Evolutionary conservation across 2,329 filamentous ascomycete species (phyloP), one percentile per base, ranked within the genome.

Genomic region (Claviceps humidiphila): DNA sequence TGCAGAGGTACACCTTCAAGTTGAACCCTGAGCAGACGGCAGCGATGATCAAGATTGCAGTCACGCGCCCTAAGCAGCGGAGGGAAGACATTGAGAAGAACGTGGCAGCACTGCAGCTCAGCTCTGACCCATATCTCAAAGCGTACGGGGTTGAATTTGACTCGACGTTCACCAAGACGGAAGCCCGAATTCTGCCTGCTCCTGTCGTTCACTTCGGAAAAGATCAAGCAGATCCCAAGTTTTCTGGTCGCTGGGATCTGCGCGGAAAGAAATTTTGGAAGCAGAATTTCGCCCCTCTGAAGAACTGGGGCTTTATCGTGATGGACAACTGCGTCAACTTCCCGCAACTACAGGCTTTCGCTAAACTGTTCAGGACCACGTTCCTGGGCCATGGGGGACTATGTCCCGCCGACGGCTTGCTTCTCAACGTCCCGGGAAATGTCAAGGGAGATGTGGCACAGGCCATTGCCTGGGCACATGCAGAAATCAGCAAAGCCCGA

Each of bases 21-120:
- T 64, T 86, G 1, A 76, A 76, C 51, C 72, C 76, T 0, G 64
- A 69, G 0, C 75, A 95, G 69, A 96, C 91, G 0, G 72, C 84
- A 0, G 70, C 77, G 5, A 98, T 98, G 93, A 96, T 98, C 71
- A 91, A 86, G 66, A 89, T 91, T 60, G 90, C 91, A 0, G 91
- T 95, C 4, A 88, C 85, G 5, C 77, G 84, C 1, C 93, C 93
- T 0, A 64, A 66, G 0, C 65, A 81, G 34, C 86, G 93, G n/a
- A 78, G 80, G 58, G 59, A 64, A 0, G 80, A 85, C 20, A 89
- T 97, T 58, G 58, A 67, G 51, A 52, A 51, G 6, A 63, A 64
- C 41, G 70, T 81, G 48, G 65, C 77, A 3, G 85, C 85, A 16
- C 78, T 95, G 8, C 63, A 70, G 0, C 77, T 85, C 57, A 74